phyloP scores from a whole-genome alignment of 2,329 filamentous ascomycete species.

The Apiospora koreana region DNA sequence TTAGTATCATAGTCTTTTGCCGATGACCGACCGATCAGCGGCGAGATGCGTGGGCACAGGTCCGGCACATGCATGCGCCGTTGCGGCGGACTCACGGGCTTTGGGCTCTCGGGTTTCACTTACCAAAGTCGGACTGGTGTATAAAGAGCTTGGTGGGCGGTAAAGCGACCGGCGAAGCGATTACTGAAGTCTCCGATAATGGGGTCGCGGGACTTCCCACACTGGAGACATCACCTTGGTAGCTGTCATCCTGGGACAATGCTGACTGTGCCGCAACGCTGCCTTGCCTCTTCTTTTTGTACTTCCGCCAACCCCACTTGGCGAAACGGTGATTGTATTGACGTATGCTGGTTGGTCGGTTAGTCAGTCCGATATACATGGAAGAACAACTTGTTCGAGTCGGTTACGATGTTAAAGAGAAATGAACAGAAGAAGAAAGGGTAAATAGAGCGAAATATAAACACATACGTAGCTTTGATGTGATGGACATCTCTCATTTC shows the following conservation, averaged over 20 bases:
- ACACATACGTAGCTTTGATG: background rate
- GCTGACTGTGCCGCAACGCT: background rate
- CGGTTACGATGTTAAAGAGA: too few species aligned
- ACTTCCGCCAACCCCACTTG: slow-evolving; percentile 11
- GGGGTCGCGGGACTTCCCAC: background rate
- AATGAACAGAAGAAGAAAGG: background rate
- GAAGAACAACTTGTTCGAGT: too few species aligned
- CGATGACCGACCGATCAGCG: background rate
- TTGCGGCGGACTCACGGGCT: background rate
- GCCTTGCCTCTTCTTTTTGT: slow-evolving; percentile 2
- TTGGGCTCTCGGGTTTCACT: background rate
- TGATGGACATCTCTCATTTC: background rate
- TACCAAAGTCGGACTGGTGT: background rate
- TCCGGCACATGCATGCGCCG: background rate
- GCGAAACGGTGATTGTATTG: slow-evolving; percentile 1
- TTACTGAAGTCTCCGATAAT: background rate
- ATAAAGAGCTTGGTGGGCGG: background rate
- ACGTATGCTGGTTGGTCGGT: background rate
- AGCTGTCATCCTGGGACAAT: background rate
- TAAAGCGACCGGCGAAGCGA: background rate
- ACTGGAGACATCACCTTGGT: background rate
- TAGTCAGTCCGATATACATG: background rate
- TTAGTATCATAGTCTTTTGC: background rate
- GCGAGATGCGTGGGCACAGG: background rate
- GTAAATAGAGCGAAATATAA: background rate